Evolutionary conservation across 2,329 filamentous ascomycete species (phyloP), one percentile per base, ranked within the genome.

Genomic region (Tothia fuscella): DNA sequence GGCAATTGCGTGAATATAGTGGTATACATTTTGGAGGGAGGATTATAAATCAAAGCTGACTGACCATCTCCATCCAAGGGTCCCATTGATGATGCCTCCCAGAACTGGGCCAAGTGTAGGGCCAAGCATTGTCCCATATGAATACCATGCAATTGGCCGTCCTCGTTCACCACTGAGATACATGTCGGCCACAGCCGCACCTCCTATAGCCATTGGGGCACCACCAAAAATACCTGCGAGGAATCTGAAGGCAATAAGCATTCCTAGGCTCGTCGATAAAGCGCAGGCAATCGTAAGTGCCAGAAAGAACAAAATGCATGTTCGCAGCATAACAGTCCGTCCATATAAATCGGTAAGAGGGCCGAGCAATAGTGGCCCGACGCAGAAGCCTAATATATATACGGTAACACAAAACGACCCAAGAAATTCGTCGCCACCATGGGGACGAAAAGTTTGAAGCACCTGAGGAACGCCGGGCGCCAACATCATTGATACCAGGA

Each of bases 261-360:
- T 62, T 24, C 56, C 55, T 38, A 82, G 61, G 5, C 56, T 62
- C 0, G 72, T 71, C 0, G 76, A 66, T 3, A 82, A 61, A 2
- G 76, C 80, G 44, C 77, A 80, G 0, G 74, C 78, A 47, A 83
- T 68, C 33, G 74, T 74, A 62, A 76, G 80, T 2, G 71, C 53
- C 43, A 75, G 68, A 54, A 82, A 82, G 45, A 76, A 64, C 4
- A 68, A 52, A 48, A 78, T 83, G 16, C 12, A 38, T 5, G 25
- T 5, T 14, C 44, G 17, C 22, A 38, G 44, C 5, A 46, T 6
- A 5, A 24, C 25, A 6, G 13, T n/a, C 6, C 44, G 22, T 5
- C 44, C 44, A 16, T 46, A 45, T 5, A 45, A 7, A 16, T 46
- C 42, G 24, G 6, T 10, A 14, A 37, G 16, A 24, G 34, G 34